Base-by-base conservation (phyloP, 345 rosid species). In the Euphorbia tirucalli region DNA sequence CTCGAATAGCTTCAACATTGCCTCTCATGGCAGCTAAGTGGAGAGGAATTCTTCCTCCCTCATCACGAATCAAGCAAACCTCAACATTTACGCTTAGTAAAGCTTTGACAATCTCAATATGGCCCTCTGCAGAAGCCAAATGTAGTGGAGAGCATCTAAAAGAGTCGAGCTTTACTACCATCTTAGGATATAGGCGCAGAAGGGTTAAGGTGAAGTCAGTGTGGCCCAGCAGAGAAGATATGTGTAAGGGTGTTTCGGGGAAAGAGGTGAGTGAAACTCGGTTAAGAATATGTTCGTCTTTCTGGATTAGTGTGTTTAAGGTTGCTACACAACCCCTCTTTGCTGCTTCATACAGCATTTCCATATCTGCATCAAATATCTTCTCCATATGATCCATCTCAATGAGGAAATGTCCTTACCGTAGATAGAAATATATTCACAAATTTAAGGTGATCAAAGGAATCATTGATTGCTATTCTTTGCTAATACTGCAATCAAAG, bases 51-150 rank as follows among this genome's bases (percentile, higher is more conserved):
- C 50, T 7, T 0, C 73, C 73, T 2, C 7, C 16, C 37, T 39
- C 1, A 22, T 57, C 54, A 6, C 15, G 55, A 22, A 39, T 15
- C 8, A 58, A 43, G 39, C 73, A 70, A 58, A 28, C 56, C 22
- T 41, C 16, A 13, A 0, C 9, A 9, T 41, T 43, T 11, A 43
- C 54, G 24, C 7, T 3, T 19, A 71, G 28, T 59, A 71, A 61
- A 35, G 66, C 67, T 25, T 71, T 71, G 19, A 48, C 22, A 8
- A 71, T 21, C 44, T 60, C 22, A 4, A 28, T 14, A n/a, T 71
- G 59, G 59, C 68, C 74, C n/a, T 71, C 67, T 1, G 75, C 75
- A 28, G 75, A 32, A 8, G 69, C 75, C 24, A 63, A 18, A 50
- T 72, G 75, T 37, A 72, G 75, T 5, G 75, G 75, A 35, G 61